These are phyloP conservation scores for Camelina hispida DNA, from an alignment of 345 rosid genomes.

Conservation along the genomic window DNA sequence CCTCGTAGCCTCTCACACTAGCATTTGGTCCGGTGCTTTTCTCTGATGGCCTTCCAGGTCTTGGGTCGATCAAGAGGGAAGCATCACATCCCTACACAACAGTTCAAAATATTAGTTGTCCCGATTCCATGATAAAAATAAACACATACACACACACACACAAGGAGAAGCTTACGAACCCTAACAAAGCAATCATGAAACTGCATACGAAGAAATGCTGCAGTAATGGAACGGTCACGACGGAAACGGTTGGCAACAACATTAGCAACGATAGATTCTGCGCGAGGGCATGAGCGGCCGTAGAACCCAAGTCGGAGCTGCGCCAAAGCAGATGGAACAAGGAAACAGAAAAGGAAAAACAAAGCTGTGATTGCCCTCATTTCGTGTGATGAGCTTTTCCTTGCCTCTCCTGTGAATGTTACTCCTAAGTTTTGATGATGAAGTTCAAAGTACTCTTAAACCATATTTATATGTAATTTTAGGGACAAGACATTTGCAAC, in stretches of 20 bases:
- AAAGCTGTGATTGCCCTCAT: slow-evolving; percentile 37
- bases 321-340: slow-evolving; percentile 50
- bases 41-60: slow-evolving; percentile 46
- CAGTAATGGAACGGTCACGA: slow-evolving; percentile 51
- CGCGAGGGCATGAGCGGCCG: slow-evolving; percentile 57
- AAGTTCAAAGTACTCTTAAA: neutral
- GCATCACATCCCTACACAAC: slow-evolving; percentile 47
- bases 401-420: neutral
- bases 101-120: neutral
- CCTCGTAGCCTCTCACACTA: slow-evolving; percentile 44
- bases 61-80: slow-evolving; percentile 45
- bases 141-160: neutral
- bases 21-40: slow-evolving; percentile 47
- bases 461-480: slow-evolving; percentile 30
- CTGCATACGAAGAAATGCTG: slow-evolving; percentile 85
- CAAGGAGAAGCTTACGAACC: slow-evolving; percentile 44
- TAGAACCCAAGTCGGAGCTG: slow-evolving; percentile 61
- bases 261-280: slow-evolving; percentile 58
- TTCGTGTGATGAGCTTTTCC: neutral
- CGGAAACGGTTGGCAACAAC: slow-evolving; percentile 52
- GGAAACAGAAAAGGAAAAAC: slow-evolving; percentile 36
- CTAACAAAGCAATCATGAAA: slow-evolving; percentile 84
- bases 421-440: slow-evolving; percentile 10
- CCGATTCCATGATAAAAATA: neutral
- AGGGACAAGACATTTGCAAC: slow-evolving; percentile 2